Percentiles rank a stretch among this genome's conserved stretches.
These are phyloP conservation scores for Nothopassalora personata DNA, from an alignment of 2,329 filamentous ascomycete genomes.

Conservation along the genomic window DNA sequence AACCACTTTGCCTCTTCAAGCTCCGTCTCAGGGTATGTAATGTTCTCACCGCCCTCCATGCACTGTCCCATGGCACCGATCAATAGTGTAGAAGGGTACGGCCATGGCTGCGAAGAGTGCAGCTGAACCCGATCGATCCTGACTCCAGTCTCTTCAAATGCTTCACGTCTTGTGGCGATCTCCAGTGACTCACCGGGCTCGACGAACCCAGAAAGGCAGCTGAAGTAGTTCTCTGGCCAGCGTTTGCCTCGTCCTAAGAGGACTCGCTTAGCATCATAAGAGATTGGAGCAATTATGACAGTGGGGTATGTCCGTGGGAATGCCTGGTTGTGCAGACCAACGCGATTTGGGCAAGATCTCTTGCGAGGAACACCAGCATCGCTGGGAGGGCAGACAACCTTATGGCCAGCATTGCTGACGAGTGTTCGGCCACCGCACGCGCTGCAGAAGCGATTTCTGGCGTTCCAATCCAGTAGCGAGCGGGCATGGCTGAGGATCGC, in stretches of 20 bases:
- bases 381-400: constrained; percentile 21
- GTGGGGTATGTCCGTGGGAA: constrained; percentile 22
- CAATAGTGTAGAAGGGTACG: constrained; percentile 79
- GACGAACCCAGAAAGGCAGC: constrained; percentile 57
- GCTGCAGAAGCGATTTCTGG: constrained; percentile 17
- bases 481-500: constrained; percentile 21
- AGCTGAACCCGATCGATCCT: constrained; percentile 70
- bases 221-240: constrained; percentile 24
- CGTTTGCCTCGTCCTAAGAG: constrained; percentile 19
- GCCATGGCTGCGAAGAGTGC: constrained; percentile 82
- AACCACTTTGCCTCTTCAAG: constrained; percentile 24
- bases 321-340: constrained; percentile 21
- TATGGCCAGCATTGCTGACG: constrained; percentile 18
- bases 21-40: constrained; percentile 22
- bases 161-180: constrained; percentile 75
- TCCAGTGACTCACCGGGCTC: constrained; percentile 82
- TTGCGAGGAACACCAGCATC: constrained; percentile 18
- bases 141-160: constrained; percentile 82
- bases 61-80: constrained; percentile 47
- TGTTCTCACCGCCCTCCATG: constrained; percentile 17
- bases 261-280: constrained; percentile 18
- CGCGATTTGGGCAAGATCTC: constrained; percentile 16
- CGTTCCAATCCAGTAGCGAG: constrained; percentile 20
- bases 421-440: constrained; percentile 19
- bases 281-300: constrained; percentile 21